Evolutionary conservation across 106 monocot species (phyloP).

Genomic region (Chionographis japonica): DNA sequence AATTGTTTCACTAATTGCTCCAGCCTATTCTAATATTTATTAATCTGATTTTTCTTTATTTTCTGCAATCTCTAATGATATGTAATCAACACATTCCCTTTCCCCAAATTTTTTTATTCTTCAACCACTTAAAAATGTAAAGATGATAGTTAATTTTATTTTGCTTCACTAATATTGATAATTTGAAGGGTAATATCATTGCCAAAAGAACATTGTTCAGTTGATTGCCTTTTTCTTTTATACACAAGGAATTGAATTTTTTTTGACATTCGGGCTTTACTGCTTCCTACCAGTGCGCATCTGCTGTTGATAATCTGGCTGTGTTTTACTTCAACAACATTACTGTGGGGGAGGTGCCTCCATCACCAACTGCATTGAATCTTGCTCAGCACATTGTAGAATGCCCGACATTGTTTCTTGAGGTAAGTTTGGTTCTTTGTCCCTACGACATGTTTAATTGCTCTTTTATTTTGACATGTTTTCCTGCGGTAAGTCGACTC

Average conservation of each 20-base stretch:
- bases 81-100: too few species aligned
- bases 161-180: too few species aligned
- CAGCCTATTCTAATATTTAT: neutral
- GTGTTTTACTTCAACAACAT: slow-evolving; percentile 94
- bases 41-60: neutral
- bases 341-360: slow-evolving; percentile 58
- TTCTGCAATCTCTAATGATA: too few species aligned
- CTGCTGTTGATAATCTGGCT: slow-evolving; percentile 88
- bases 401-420: slow-evolving; percentile 84
- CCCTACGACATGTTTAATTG: neutral
- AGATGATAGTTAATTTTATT: too few species aligned
- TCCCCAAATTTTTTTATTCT: too few species aligned
- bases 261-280: neutral
- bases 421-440: slow-evolving; percentile 38
- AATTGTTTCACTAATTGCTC: neutral
- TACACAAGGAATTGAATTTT: neutral
- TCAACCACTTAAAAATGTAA: too few species aligned
- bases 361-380: slow-evolving; percentile 69
- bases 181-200: too few species aligned
- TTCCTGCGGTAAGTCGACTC: too few species aligned
- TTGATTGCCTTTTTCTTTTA: neutral
- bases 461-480: neutral
- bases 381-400: slow-evolving; percentile 83
- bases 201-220: too few species aligned
- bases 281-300: slow-evolving; percentile 61